phyloP scores from a whole-genome alignment of 768 basidiomycete species.

The Panaeolus cyanescens region DNA sequence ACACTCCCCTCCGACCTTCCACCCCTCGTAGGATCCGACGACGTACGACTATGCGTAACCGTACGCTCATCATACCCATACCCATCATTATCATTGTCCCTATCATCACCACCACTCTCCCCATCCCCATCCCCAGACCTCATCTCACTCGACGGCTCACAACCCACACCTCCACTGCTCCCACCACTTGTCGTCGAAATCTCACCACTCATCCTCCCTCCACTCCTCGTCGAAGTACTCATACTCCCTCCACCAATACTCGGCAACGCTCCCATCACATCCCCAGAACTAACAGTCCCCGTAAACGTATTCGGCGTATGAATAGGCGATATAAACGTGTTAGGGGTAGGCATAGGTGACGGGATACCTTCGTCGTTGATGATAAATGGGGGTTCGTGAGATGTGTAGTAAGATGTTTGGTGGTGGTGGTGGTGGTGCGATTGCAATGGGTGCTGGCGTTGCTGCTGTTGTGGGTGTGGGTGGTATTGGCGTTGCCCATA shows the following conservation, averaged over 20 bases:
- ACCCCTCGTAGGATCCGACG: background rate
- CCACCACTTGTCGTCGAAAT: background rate
- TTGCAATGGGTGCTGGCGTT: too few species aligned
- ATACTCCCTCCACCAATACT: background rate
- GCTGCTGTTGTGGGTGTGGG: too few species aligned
- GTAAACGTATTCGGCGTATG: background rate
- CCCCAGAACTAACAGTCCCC: background rate
- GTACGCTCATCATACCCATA: background rate
- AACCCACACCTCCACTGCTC: background rate
- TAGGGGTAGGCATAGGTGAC: background rate
- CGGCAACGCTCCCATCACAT: background rate
- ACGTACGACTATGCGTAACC: background rate
- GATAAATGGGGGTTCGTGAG: background rate
- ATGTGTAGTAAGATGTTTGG: background rate
- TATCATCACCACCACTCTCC: too few species aligned
- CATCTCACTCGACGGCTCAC: background rate
- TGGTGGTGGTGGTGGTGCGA: background rate
- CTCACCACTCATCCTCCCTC: background rate
- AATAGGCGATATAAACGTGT: background rate
- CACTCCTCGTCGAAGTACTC: too few species aligned
- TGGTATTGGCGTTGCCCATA: too few species aligned
- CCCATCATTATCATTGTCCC: background rate
- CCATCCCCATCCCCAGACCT: background rate
- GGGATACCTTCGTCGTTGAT: too few species aligned
- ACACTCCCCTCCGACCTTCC: too few species aligned